Conservation (phyloP, 495 filamentous ascomycete species). For the Achaetomiella virescens region DNA sequence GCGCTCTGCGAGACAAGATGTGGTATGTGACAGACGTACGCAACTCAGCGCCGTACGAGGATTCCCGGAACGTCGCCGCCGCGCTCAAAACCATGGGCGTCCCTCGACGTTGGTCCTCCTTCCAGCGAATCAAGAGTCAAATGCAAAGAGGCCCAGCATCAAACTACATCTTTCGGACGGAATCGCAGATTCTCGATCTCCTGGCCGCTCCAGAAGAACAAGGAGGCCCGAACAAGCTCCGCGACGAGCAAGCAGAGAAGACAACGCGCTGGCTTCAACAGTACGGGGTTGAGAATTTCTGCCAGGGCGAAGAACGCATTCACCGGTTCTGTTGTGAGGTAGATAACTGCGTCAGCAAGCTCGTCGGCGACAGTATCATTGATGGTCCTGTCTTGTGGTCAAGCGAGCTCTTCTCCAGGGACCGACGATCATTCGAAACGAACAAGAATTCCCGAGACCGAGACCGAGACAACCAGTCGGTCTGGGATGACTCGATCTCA, state of each 20-base stretch:
- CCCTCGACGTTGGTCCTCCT: constrained; percentile 45
- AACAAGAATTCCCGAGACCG: constrained; percentile 40
- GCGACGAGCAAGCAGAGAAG: constrained; percentile 89
- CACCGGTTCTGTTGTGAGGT: constrained; percentile 92
- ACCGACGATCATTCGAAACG: constrained; percentile 70
- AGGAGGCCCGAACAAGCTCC: constrained; percentile 87
- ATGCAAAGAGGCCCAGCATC: constrained; percentile 53
- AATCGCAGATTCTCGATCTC: constrained; percentile 80
- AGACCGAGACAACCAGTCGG: constrained; percentile 32
- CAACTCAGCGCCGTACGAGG: constrained; percentile 84
- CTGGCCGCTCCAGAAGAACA: constrained; percentile 78
- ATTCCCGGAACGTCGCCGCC: constrained; percentile 76
- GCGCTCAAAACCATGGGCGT: constrained; percentile 90
- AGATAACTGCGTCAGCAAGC: constrained; percentile 75
- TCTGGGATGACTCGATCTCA: constrained; percentile 50
- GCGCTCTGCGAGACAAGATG: constrained; percentile 84
- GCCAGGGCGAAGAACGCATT: constrained; percentile 89
- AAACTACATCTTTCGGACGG: constrained; percentile 72
- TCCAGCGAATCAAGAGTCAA: constrained; percentile 50
- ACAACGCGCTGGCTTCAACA: constrained; percentile 79
- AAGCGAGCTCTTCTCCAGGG: constrained; percentile 77
- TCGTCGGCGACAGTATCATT: constrained; percentile 79
- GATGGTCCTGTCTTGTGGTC: constrained; percentile 90
- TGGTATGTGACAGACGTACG: constrained; percentile 97
- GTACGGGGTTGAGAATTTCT: constrained; percentile 85